Evolutionary conservation across 805 yeast genomes (phyloP).

Genomic region (Millerozyma miso): DNA sequence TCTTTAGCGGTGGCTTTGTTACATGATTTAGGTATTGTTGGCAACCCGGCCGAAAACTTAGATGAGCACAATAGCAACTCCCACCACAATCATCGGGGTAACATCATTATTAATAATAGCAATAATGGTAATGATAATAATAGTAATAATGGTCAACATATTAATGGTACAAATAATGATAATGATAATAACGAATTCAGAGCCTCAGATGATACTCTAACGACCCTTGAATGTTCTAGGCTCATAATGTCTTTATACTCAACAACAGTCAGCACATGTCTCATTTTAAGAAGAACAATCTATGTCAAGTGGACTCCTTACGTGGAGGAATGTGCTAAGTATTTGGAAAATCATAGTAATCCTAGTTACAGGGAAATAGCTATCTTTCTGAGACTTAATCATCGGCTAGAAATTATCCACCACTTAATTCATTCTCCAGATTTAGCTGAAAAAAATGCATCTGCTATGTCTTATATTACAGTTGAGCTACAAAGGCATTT

Average conservation of each 20-base stretch:
- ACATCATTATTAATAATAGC: constrained; percentile 2
- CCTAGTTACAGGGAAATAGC: constrained; percentile 44
- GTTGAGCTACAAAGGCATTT: constrained; percentile 49
- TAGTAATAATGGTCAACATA: no score
- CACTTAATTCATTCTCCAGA: constrained; percentile 42
- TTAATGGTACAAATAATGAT: background rate
- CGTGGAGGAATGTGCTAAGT: constrained; percentile 55
- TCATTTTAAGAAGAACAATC: constrained; percentile 61
- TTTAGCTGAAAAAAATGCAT: constrained; percentile 12
- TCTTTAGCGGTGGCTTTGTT: constrained; percentile 62
- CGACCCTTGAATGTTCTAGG: constrained; percentile 41
- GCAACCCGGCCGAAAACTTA: constrained; percentile 33
- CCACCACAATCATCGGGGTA: no score
- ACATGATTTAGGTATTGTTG: constrained; percentile 72
- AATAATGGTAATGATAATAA: no score
- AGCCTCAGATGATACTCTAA: background rate
- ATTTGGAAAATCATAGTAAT: constrained; percentile 37
- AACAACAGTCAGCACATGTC: constrained; percentile 57
- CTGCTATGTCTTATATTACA: constrained; percentile 36
- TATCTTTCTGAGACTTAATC: constrained; percentile 54
- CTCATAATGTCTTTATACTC: constrained; percentile 58
- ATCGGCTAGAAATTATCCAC: constrained; percentile 59
- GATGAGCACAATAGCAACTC: constrained; percentile 13
- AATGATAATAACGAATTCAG: background rate
- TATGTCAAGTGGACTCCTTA: constrained; percentile 62